Base-by-base conservation (phyloP, 192 early-diverging fungal species). In the Bifiguratus adelaidae region DNA sequence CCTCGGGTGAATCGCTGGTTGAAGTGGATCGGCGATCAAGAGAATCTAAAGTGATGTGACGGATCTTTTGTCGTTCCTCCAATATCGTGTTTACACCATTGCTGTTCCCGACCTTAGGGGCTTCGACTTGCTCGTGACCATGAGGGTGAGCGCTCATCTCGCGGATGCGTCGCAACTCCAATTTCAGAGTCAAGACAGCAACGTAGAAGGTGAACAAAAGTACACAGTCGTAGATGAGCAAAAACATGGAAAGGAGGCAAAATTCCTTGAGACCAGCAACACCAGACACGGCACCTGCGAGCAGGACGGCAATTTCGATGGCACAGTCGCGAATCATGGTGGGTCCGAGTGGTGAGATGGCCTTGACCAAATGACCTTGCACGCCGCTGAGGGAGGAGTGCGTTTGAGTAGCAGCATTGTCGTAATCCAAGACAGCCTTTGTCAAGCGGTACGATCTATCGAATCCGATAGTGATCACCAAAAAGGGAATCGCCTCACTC, bases 391-490 rank as follows among this genome's bases (percentile, higher is more conserved):
- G 11, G 48, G 40, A 30, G 21, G 48, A 24, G 6, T 32, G 18
- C 15, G 54, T 43, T 33, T 58, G 41, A 55, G 65, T 56, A 34
- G 62, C 62, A 13, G 57, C 60, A 3, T 51, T 52, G 21, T 63
- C 56, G 28, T 48, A 46, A 15, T 74, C 72, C 40, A 89, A 70
- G 4, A 96, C 85, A 36, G 85, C 74, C 41, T 85, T 81, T 46
- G 92, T 86, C 45, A 96, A 68, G 11, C 65, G 70, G 60, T 84
- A 80, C 36, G 85, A 85, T 63, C 87, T 82, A 50, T 96, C 92
- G 47, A 92, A 93, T 2, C 91, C 91, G 22, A 96, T 80, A 22
- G 86, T 89, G 37, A 92, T 82, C 25, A 88, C 82, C 35, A 93
- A 77, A 65, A 93, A 92, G 4, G 92, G 92, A 53, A 92, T 73